A percentile compares a stretch with the other conserved stretches of the same genome.
Conservation (phyloP, 148 eudicot species). For the Suaeda aralocaspica region DNA sequence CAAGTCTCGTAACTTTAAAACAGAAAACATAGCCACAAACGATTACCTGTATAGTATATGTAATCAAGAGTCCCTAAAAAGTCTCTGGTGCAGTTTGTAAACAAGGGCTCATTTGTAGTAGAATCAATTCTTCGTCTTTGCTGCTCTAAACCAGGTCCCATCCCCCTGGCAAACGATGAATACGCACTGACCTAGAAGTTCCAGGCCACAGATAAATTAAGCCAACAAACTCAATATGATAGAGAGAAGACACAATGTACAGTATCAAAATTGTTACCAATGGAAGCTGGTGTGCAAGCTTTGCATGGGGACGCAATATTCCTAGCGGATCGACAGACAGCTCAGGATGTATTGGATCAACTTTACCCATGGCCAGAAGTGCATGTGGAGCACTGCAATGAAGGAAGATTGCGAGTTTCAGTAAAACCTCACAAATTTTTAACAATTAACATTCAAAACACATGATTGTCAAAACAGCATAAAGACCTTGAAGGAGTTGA, state of each 20-base stretch:
- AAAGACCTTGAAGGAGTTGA: constrained; percentile 87
- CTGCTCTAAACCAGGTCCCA: constrained; percentile 67
- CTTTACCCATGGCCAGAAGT: constrained; percentile 94
- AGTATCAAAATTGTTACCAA: constrained; percentile 47
- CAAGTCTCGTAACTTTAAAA: neutral
- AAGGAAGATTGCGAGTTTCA: constrained; percentile 6
- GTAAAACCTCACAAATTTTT: neutral
- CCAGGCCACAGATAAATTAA: constrained; percentile 13
- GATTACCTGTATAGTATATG: constrained; percentile 90
- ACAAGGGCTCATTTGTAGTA: constrained; percentile 78
- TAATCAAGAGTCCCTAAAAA: constrained; percentile 94
- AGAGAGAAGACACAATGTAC: constrained; percentile 7
- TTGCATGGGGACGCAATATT: constrained; percentile 74
- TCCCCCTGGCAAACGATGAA: constrained; percentile 86
- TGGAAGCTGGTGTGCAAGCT: constrained; percentile 81
- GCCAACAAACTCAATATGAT: constrained; percentile 4
- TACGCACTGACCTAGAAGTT: constrained; percentile 84
- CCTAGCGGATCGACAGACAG: constrained; percentile 77
- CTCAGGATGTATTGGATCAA: constrained; percentile 83
- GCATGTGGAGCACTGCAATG: constrained; percentile 86
- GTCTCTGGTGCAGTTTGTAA: constrained; percentile 93
- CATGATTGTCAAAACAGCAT: neutral
- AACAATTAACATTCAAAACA: neutral
- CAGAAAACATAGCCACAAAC: neutral
- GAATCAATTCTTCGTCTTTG: constrained; percentile 86